Percentiles rank a stretch among this genome's conserved stretches.
Conservation (phyloP, 805 yeast genomes). For the Pichia phayaonensis region DNA sequence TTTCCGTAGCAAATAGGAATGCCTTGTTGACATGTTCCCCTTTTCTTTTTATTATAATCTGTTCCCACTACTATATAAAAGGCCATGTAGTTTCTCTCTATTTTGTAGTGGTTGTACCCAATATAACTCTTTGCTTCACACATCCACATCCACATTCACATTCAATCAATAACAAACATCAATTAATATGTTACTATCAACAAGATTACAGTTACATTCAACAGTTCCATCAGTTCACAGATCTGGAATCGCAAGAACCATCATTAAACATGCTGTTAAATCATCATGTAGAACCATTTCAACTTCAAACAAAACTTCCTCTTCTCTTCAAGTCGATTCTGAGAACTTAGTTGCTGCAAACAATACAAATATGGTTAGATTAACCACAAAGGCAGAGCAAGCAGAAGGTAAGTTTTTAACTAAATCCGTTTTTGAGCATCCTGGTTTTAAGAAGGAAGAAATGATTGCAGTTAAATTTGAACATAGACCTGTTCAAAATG, state of each 20-base stretch:
- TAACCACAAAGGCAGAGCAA: conserved; percentile 8
- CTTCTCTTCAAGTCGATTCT: not conserved
- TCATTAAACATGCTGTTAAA: not conserved
- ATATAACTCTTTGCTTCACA: not conserved
- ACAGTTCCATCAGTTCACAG: not conserved
- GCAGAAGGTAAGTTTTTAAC: conserved; percentile 19
- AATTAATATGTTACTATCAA: not conserved
- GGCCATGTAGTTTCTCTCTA: not conserved
- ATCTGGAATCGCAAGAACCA: not conserved
- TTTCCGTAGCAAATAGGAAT: not conserved
- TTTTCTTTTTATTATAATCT: not conserved
- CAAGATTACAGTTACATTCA: not conserved
- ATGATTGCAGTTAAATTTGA: conserved; percentile 38
- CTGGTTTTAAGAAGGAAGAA: conserved; percentile 29
- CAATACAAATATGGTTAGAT: conserved; percentile 12
- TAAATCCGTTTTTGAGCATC: conserved; percentile 36
- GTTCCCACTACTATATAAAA: not conserved
- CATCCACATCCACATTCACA: not conserved
- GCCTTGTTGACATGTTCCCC: not conserved
- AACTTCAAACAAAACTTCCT: not conserved
- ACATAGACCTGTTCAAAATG: conserved; percentile 42
- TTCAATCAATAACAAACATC: not conserved
- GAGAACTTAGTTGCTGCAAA: not conserved
- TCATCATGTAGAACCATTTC: not conserved
- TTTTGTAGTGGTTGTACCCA: not conserved